phyloP scores from a whole-genome alignment of 139 green algal species.

The Volvox africanus region DNA sequence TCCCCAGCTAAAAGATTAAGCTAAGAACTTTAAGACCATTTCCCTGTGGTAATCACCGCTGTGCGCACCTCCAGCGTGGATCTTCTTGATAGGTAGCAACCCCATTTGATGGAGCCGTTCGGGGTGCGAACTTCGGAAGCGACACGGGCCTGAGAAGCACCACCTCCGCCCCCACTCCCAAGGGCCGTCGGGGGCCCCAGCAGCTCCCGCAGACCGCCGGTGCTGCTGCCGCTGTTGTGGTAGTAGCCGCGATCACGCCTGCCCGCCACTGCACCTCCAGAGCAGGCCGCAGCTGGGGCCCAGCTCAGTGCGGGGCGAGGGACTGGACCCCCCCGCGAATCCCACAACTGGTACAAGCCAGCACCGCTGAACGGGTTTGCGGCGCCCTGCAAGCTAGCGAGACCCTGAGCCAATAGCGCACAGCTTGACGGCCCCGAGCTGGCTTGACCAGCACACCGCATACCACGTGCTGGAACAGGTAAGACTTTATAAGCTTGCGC shows the following conservation, averaged over 20 bases:
- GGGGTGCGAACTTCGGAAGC: constrained; percentile 37
- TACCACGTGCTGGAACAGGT: no score
- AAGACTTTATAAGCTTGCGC: no score
- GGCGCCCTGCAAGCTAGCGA: not conserved
- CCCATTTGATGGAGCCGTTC: constrained; percentile 28
- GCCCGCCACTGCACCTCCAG: not conserved
- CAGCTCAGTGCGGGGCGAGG: not conserved
- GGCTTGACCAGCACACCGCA: no score
- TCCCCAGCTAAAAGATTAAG: no score
- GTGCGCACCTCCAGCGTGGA: constrained; percentile 39
- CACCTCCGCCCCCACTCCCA: not conserved
- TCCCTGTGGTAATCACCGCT: not conserved
- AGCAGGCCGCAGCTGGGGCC: not conserved
- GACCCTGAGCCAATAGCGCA: no score
- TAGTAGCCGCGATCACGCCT: not conserved
- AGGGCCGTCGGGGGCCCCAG: not conserved
- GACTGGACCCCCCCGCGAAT: not conserved
- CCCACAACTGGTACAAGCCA: not conserved
- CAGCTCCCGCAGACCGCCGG: not conserved
- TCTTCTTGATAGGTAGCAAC: constrained; percentile 19
- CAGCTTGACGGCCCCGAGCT: no score
- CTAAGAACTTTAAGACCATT: no score
- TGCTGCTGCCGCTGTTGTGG: not conserved
- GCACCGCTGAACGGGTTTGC: not conserved
- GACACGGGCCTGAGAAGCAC: constrained; percentile 13